A percentile compares a stretch with the other conserved stretches of the same genome.
These are phyloP conservation scores for Phyllosticta citriasiana DNA, from an alignment of 2,329 filamentous ascomycete species.

Conservation along the genomic window DNA sequence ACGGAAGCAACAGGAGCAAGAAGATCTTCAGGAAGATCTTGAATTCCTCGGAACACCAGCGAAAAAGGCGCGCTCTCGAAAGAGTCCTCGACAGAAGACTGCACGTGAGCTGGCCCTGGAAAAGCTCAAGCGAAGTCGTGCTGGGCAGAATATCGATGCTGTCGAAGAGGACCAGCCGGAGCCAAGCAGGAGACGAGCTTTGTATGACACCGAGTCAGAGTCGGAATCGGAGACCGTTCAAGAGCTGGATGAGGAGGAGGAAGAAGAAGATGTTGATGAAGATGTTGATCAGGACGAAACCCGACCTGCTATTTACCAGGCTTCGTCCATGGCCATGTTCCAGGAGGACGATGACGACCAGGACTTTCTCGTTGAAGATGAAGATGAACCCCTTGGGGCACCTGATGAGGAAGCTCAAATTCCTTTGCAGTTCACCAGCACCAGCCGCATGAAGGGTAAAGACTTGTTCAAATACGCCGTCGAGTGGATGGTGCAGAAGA, in stretches of 20 bases:
- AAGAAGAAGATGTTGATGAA: conserved; percentile 14
- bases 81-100: conserved; percentile 18
- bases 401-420: conserved; percentile 49
- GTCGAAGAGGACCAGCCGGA: conserved; percentile 14
- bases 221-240: conserved; percentile 14
- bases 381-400: conserved; percentile 41
- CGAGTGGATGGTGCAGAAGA: conserved; percentile 74
- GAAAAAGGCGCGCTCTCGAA: conserved; percentile 15
- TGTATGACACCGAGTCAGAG: conserved; percentile 14
- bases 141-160: conserved; percentile 19
- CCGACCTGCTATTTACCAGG: conserved; percentile 8
- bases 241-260: conserved; percentile 17
- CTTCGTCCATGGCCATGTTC: conserved; percentile 34
- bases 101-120: conserved; percentile 34
- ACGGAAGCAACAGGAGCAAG: conserved; percentile 21
- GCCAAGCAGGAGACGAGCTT: conserved; percentile 16
- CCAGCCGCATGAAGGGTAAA: conserved; percentile 56
- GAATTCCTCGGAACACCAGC: conserved; percentile 32
- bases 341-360: conserved; percentile 48
- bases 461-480: conserved; percentile 65
- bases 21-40: conserved; percentile 37
- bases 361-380: conserved; percentile 56
- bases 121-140: conserved; percentile 32
- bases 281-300: not conserved
- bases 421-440: conserved; percentile 58